These are phyloP conservation scores for Penicillium sp. DNA, from an alignment of 2,329 filamentous ascomycete genomes.

Conservation along the genomic window DNA sequence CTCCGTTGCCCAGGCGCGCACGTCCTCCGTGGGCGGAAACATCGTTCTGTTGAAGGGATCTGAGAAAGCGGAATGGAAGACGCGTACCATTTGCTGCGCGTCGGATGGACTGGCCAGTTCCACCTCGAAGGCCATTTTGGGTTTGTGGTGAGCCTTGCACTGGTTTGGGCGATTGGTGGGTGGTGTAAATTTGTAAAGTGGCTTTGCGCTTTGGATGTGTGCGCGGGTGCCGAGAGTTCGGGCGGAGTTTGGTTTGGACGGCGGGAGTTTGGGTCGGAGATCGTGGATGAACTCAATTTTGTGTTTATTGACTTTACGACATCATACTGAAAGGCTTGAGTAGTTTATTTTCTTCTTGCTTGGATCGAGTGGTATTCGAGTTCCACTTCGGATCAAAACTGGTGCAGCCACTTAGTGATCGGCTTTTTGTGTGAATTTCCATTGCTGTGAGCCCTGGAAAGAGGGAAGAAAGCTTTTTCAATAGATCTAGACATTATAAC, in stretches of 20 bases:
- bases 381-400: background rate
- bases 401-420: background rate
- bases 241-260: background rate
- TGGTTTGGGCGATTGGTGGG: background rate
- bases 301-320: background rate
- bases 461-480: background rate
- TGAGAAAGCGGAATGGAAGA: constrained; percentile 27
- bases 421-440: background rate
- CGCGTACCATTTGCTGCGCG: constrained; percentile 13
- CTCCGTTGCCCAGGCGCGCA: constrained; percentile 18
- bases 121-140: constrained; percentile 18
- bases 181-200: background rate
- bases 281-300: background rate
- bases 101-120: constrained; percentile 16
- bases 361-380: background rate
- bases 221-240: background rate
- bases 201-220: background rate
- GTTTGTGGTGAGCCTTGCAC: background rate
- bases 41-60: constrained; percentile 20
- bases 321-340: background rate
- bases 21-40: constrained; percentile 26
- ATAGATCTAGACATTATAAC: background rate
- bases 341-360: background rate
- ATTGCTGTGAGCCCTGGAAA: background rate
- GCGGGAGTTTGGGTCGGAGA: background rate